A percentile compares a stretch with the other conserved stretches of the same genome.
Evolutionary conservation across 116 monocot species (phyloP).

Genomic region (Phalaenopsis hybrid): DNA sequence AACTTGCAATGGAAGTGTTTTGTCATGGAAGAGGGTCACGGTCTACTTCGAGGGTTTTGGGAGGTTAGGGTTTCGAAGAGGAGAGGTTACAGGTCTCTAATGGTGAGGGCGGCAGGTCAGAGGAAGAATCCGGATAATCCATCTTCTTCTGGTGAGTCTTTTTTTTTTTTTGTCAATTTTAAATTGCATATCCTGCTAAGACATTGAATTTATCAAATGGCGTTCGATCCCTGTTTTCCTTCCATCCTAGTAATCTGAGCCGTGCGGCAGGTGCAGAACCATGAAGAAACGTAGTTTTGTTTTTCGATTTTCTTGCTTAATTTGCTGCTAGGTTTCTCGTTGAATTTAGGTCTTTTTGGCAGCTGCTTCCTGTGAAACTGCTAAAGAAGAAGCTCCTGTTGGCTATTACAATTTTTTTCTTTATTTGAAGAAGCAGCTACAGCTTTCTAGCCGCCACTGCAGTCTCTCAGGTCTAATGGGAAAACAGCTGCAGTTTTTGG

Average conservation of each 20-base stretch:
- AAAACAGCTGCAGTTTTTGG: no score
- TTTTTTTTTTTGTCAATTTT: neutral
- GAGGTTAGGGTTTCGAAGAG: slow-evolving; percentile 6
- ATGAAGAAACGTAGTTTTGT: neutral
- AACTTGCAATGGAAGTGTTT: neutral
- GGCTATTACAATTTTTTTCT: no score
- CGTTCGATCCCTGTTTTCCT: neutral
- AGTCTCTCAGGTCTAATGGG: no score
- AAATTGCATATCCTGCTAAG: neutral
- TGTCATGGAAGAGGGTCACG: neutral
- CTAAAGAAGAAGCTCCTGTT: no score
- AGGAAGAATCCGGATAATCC: slow-evolving; percentile 19
- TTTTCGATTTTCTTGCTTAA: neutral
- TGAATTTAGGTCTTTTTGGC: neutral
- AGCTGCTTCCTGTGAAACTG: no score
- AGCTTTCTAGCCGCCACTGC: no score
- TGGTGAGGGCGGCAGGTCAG: slow-evolving; percentile 17
- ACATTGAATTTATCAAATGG: neutral
- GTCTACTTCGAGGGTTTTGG: neutral
- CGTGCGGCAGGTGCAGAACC: neutral
- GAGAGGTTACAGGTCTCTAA: neutral
- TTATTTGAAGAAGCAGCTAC: no score
- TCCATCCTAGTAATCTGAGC: neutral
- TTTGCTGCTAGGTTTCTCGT: neutral
- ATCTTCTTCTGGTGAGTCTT: slow-evolving; percentile 19